Base-by-base conservation (phyloP, 441 rosid genomes). In the Pelargonium hybrid region DNA sequence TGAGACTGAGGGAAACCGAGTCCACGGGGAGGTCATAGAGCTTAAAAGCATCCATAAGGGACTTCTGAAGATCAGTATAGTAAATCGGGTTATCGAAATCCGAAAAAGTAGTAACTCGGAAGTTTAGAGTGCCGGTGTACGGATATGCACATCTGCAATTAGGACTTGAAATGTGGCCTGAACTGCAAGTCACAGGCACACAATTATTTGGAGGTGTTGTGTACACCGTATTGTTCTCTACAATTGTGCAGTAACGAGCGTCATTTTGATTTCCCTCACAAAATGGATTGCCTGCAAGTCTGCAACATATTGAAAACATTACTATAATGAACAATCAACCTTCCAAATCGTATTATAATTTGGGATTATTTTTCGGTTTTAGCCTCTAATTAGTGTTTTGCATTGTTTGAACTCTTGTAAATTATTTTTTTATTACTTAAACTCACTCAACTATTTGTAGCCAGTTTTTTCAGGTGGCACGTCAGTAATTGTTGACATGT, bases 61-160 rank as follows among this genome's bases (percentile, higher is more conserved):
- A 20, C 7, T 31, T 3, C 74, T 77, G 67, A 0, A 93, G 89
- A 6, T 0, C 2, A 9, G 0, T 3, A 5, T 76, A 91, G 73
- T 68, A n/a, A 5, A 80, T 74, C 4, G 5, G 0, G 71, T 83
- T 83, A 73, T 8, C 68, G 37, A 80, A 76, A 81, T 75, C 75
- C 29, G 96, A 86, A 81, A 91, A 91, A 18, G 83, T 74, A 80
- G 92, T 78, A 72, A 89, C 85, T 69, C 88, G 81, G 77, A 93
- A 87, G 17, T 2, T 4, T 68, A 93, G 50, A 26, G 17, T 62
- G 73, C 98, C 98, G 13, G 64, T 81, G 72, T 81, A 77, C 39
- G 98, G 90, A 79, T 79, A 63, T 11, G 74, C 76, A 59, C 89
- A 88, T 7, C 6, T 47, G 31, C 93, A 88, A 7, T 13, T 71